phyloP scores from a whole-genome alignment of 163 green algal species.

The Picocystis sp. region DNA sequence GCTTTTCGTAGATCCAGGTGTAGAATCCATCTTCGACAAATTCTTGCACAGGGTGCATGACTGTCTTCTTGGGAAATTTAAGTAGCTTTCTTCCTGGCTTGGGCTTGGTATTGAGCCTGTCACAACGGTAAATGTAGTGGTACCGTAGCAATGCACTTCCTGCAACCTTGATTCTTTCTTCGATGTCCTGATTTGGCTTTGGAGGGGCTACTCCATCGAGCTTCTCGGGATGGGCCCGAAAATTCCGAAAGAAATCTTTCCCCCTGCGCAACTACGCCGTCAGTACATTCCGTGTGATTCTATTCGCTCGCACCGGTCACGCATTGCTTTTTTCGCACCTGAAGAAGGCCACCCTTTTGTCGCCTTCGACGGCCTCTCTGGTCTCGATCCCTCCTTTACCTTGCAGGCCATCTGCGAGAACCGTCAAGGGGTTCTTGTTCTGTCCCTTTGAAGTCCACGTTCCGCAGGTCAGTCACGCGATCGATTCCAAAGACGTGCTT shows the following conservation, averaged over 20 bases:
- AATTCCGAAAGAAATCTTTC: constrained; percentile 59
- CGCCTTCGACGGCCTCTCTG: constrained; percentile 23
- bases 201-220: constrained; percentile 3
- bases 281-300: too few relatives aligned
- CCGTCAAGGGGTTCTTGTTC: too few relatives aligned
- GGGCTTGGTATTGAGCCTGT: constrained; percentile 69
- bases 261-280: constrained; percentile 16
- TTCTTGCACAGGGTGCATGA: constrained; percentile 16
- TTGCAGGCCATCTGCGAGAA: constrained; percentile 19
- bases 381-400: constrained; percentile 28
- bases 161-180: constrained; percentile 26
- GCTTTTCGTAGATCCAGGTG: constrained; percentile 52
- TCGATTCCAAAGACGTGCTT: too few relatives aligned
- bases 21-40: constrained; percentile 54
- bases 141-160: constrained; percentile 35
- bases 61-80: constrained; percentile 68
- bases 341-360: constrained; percentile 49
- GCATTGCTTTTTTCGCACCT: not conserved
- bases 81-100: constrained; percentile 68
- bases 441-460: too few relatives aligned
- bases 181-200: constrained; percentile 12
- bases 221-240: constrained; percentile 22
- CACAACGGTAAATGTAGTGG: constrained; percentile 34
- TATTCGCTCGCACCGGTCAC: too few relatives aligned
- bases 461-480: too few relatives aligned